These are phyloP conservation scores for Arthrobotrys musiformis DNA, from an alignment of 2,329 filamentous ascomycete species.

Conservation along the genomic window DNA sequence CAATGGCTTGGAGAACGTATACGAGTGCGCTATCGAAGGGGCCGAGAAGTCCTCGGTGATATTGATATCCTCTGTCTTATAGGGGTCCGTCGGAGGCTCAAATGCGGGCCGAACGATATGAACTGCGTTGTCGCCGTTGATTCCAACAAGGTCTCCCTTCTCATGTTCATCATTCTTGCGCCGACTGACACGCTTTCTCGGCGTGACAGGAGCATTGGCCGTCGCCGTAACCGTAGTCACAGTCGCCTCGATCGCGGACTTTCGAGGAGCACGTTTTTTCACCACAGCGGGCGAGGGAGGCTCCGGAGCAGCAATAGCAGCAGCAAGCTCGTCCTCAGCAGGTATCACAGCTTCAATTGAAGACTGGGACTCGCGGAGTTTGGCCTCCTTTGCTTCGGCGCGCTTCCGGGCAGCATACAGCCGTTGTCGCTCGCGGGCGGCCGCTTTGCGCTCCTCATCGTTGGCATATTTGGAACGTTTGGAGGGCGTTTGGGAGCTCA, in stretches of 20 bases:
- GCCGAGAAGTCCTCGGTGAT: neutral
- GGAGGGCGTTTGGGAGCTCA: slow-evolving; percentile 40
- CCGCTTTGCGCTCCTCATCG: slow-evolving; percentile 52
- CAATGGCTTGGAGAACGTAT: slow-evolving; percentile 42
- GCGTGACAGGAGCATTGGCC: neutral
- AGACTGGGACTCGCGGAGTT: slow-evolving; percentile 20
- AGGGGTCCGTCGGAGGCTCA: neutral
- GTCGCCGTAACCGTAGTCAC: neutral
- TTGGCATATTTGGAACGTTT: slow-evolving; percentile 48
- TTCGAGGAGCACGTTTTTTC: slow-evolving; percentile 27
- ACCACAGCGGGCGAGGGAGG: slow-evolving; percentile 14
- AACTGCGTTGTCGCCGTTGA: slow-evolving; percentile 27
- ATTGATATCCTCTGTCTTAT: neutral
- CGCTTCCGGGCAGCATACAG: slow-evolving; percentile 49
- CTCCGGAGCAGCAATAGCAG: neutral
- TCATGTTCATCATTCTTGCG: slow-evolving; percentile 26
- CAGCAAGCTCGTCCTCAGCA: neutral
- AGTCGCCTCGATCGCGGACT: neutral
- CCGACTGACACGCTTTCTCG: slow-evolving; percentile 24
- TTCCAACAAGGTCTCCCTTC: neutral
- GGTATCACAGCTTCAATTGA: slow-evolving; percentile 18
- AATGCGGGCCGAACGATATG: neutral
- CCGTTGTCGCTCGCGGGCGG: slow-evolving; percentile 49
- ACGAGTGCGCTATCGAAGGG: slow-evolving; percentile 2
- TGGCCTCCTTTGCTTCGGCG: slow-evolving; percentile 50